Conservation (phyloP, 148 eudicot genomes). For the Amaranthus hypochondriacus region DNA sequence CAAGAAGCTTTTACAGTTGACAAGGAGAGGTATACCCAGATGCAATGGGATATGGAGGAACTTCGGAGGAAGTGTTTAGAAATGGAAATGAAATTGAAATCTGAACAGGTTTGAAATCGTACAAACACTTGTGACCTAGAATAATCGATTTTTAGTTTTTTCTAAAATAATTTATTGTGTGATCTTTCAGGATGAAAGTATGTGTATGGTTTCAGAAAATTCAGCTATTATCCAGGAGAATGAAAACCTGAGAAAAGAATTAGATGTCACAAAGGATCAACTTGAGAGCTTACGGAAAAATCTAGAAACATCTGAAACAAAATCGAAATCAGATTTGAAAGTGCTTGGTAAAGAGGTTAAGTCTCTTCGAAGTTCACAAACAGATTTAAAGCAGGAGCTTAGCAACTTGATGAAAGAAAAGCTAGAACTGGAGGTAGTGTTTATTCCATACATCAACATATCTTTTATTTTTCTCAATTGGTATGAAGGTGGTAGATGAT, state of each 20-base stretch:
- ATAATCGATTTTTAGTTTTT: neutral
- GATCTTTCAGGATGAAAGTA: constrained; percentile 47
- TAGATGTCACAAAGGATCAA: constrained; percentile 51
- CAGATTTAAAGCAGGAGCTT: constrained; percentile 77
- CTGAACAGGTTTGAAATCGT: constrained; percentile 53
- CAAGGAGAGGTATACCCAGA: constrained; percentile 65
- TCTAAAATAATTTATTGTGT: constrained; percentile 4
- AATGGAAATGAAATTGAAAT: constrained; percentile 57
- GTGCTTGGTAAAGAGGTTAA: constrained; percentile 82
- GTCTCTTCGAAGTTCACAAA: constrained; percentile 61
- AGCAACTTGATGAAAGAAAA: constrained; percentile 56
- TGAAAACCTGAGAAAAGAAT: constrained; percentile 52
- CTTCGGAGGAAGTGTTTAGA: constrained; percentile 60
- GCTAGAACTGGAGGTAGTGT: constrained; percentile 57
- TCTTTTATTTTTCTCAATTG: constrained; percentile 2
- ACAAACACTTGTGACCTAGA: neutral
- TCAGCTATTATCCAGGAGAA: constrained; percentile 45
- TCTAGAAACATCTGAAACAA: constrained; percentile 57
- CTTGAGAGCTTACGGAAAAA: constrained; percentile 46
- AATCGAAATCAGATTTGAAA: constrained; percentile 73
- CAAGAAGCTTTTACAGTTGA: constrained; percentile 66
- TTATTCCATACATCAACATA: neutral
- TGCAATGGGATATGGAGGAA: constrained; percentile 91
- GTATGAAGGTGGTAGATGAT: neutral
- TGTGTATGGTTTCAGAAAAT: constrained; percentile 30